These are phyloP conservation scores for Kwoniella shivajii DNA, from an alignment of 1,284 basidiomycete species.

Conservation along the genomic window DNA sequence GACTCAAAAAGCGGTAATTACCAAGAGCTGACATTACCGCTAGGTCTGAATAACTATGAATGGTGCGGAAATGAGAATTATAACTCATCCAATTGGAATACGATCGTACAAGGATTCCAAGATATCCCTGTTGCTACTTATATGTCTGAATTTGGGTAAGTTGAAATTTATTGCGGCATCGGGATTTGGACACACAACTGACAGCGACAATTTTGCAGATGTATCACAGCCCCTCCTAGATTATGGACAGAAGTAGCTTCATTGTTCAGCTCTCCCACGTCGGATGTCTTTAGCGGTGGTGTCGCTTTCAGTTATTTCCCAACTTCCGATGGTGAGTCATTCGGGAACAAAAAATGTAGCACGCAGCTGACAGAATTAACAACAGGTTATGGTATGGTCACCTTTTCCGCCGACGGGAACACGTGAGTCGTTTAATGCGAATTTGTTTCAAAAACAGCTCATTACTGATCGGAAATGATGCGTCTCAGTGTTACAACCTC, in stretches of 20 bases:
- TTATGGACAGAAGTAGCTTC: slow-evolving; percentile 77
- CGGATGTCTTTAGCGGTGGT: slow-evolving; percentile 81
- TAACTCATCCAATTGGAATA: slow-evolving; percentile 58
- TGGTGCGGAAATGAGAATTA: slow-evolving; percentile 77
- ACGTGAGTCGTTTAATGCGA: slow-evolving; percentile 34
- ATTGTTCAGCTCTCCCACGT: slow-evolving; percentile 73
- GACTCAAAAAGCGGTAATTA: not conserved
- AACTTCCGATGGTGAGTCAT: slow-evolving; percentile 59
- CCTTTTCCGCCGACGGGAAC: slow-evolving; percentile 58
- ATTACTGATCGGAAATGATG: not conserved
- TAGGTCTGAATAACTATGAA: slow-evolving; percentile 56
- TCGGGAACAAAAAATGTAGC: too few species aligned
- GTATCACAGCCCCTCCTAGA: slow-evolving; percentile 66
- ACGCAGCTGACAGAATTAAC: not conserved
- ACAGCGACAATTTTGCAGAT: slow-evolving; percentile 42
- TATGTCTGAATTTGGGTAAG: slow-evolving; percentile 81
- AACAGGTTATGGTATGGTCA: slow-evolving; percentile 76
- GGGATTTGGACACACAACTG: not conserved
- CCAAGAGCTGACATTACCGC: slow-evolving; percentile 1
- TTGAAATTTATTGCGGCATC: slow-evolving; percentile 1
- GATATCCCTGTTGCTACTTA: slow-evolving; percentile 77
- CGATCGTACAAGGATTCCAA: slow-evolving; percentile 52
- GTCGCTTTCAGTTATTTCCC: slow-evolving; percentile 79
- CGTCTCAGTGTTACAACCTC: slow-evolving; percentile 36
- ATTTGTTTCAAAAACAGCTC: not conserved